Base-by-base conservation (phyloP, 768 basidiomycete species). In the Chlorophyllum brunneum region DNA sequence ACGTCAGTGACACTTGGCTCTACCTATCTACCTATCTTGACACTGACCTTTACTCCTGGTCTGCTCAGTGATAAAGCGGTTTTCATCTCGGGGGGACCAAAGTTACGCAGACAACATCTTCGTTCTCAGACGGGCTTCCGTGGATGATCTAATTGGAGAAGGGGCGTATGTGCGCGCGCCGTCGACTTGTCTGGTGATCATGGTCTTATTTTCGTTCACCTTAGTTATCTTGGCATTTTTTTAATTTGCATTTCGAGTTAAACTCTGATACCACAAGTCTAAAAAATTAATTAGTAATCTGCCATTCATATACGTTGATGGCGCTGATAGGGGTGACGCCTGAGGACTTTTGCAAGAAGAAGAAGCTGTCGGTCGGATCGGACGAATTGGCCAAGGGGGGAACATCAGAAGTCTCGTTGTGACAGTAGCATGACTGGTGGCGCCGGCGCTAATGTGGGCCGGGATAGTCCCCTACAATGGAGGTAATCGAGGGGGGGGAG, bases 1-100 rank as follows among this genome's bases (percentile, higher is more conserved):
- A 93, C 69, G 88, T 90, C 49, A 71, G 88, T 79, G 10, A 37
- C 15, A 29, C 42, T 23, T 41, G 15, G 20, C 46, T 56, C 55
- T n/a, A n/a, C n/a, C n/a, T n/a, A n/a, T n/a, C n/a, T n/a, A n/a
- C 62, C 58, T 56, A 16, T 10, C 24, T 48, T 16, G 11, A 13
- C 40, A 15, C 31, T 26, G 31, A 44, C n/a, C n/a, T n/a, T n/a
- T n/a, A n/a, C n/a, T n/a, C n/a, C 16, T 46, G 11, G 20, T 46
- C 20, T 40, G 29, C 26, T 11, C 40, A 50, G 55, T 53, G 45
- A 56, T 34, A 6, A 16, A 5, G 20, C 8, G 18, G 15, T 7
- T 31, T 9, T 16, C n/a, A 10, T 1, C 23, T 38, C 30, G 49
- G 41, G 30, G 18, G n/a, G 39, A 8, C 23, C 29, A 24, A 30